Evolutionary conservation across 768 basidiomycete species (phyloP), one percentile per base, ranked within the genome.

Genomic region (Pleurotus salmoneostramineus): DNA sequence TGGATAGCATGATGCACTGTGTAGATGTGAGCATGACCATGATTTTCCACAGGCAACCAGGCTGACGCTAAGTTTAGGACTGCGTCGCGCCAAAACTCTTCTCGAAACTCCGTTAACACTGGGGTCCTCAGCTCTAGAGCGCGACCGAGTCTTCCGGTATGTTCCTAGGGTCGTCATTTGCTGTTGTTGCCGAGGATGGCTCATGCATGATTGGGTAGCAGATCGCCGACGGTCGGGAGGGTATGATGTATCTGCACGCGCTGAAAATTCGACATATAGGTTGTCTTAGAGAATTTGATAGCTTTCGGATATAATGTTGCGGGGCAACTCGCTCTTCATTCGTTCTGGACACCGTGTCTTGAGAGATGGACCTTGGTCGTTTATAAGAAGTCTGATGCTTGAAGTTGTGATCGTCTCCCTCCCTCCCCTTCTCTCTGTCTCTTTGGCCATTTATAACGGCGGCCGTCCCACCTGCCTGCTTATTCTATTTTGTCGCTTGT

Each of bases 1-100:
- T 17, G 34, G 31, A 12, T 65, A 91, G 88, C 74, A 82, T 93
- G 86, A 95, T 95, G 91, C 94, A 95, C 77, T 95, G 92, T 66
- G 89, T 87, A 56, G 91, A 95, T 64, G 91, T 93, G 75, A 58
- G 89, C 77, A 44, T 8, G 59, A 48, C 4, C 33, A 33, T 62
- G 31, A 56, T 11, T 37, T 32, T 49, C 48, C 6, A 27, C 21
- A 32, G 33, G 17, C 10, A 31, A 8, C 48, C 10, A 11, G 48
- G 48, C 48, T 49, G 48, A 49, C 48, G 27, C 48, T 32, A 49
- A 34, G 56, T 40, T 8, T 59, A 81, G 76, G 75, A 77, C 42
- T 77, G 73, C 58, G 82, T 84, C 61, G 92, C 85, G 57, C 91
- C 93, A 66, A 92, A 88, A 73, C 75, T 96, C 49, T 95, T 93